phyloP scores from a whole-genome alignment of 2,329 filamentous ascomycete species.

The Curvularia eragrostidis region DNA sequence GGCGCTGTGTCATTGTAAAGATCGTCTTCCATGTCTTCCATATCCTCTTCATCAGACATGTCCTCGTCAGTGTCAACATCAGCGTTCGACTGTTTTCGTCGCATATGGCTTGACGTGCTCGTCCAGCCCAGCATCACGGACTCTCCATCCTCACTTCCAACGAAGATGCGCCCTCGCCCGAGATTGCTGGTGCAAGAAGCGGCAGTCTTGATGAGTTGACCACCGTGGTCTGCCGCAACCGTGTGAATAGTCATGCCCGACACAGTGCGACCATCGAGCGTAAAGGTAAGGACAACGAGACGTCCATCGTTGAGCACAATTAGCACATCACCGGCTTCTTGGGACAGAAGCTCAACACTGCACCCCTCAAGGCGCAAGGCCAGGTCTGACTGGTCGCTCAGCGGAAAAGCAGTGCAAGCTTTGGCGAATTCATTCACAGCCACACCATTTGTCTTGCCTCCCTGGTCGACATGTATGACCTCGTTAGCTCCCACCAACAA shows the following conservation, averaged over 20 bases:
- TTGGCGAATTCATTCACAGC: conserved; percentile 91
- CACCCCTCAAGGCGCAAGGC: conserved; percentile 82
- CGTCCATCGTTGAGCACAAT: conserved; percentile 78
- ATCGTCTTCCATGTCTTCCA: conserved; percentile 64
- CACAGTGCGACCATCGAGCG: conserved; percentile 87
- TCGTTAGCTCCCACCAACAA: conserved; percentile 88
- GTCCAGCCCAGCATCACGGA: conserved; percentile 83
- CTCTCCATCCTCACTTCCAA: conserved; percentile 84
- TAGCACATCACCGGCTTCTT: conserved; percentile 82
- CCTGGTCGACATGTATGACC: conserved; percentile 93
- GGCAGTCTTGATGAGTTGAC: conserved; percentile 65
- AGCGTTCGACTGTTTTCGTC: conserved; percentile 67
- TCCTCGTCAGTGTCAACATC: conserved; percentile 62
- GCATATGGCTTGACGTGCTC: conserved; percentile 62
- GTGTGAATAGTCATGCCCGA: conserved; percentile 79
- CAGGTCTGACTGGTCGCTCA: conserved; percentile 85
- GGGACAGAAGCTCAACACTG: conserved; percentile 75
- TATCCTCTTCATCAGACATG: conserved; percentile 62
- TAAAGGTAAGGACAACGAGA: conserved; percentile 78
- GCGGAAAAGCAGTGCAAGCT: conserved; percentile 79
- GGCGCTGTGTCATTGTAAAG: conserved; percentile 67
- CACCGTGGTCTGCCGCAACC: conserved; percentile 68
- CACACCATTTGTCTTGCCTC: conserved; percentile 89
- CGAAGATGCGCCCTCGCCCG: conserved; percentile 73
- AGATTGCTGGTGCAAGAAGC: conserved; percentile 75